These are phyloP conservation scores for Harringtonia lauricola DNA, from an alignment of 2,329 filamentous ascomycete genomes.

Conservation along the genomic window DNA sequence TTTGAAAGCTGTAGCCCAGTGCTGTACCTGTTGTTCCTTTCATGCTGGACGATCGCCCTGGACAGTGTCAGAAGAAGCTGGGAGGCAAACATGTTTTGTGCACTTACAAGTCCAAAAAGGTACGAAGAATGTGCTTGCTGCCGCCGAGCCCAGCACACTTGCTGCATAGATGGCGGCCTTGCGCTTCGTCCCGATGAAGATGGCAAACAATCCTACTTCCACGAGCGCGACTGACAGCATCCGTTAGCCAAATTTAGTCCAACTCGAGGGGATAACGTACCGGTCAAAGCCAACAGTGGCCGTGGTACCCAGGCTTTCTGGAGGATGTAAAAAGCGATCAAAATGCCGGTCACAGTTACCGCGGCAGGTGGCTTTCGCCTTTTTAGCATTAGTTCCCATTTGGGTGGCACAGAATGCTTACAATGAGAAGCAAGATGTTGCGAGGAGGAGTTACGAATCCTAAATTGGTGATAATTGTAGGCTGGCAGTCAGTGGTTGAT, in stretches of 20 bases:
- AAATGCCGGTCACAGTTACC: constrained; percentile 2
- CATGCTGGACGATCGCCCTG: constrained; percentile 7
- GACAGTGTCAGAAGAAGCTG: no score
- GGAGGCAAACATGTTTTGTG: no score
- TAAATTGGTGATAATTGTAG: constrained; percentile 2
- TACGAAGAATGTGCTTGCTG: constrained; percentile 3
- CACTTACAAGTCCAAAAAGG: constrained; percentile 9
- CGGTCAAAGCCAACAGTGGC: constrained; percentile 1
- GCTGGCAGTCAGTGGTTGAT: not conserved
- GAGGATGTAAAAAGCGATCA: not conserved
- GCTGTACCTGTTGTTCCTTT: constrained; percentile 6
- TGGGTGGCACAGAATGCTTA: no score
- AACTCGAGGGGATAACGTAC: not conserved
- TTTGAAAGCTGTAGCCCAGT: constrained; percentile 5
- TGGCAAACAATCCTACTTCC: constrained; percentile 7
- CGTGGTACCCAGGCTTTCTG: constrained; percentile 3
- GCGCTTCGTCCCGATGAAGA: constrained; percentile 4
- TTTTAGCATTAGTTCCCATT: no score
- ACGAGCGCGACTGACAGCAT: constrained; percentile 1
- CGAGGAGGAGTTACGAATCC: not conserved
- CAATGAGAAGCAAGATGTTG: constrained; percentile 7
- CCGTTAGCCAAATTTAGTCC: not conserved
- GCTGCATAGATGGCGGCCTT: not conserved
- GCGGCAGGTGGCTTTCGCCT: constrained; percentile 5
- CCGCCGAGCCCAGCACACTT: not conserved